Base-by-base conservation (phyloP, 176 grass and related monocot genomes). In the Hyparrhenia diplandra region DNA sequence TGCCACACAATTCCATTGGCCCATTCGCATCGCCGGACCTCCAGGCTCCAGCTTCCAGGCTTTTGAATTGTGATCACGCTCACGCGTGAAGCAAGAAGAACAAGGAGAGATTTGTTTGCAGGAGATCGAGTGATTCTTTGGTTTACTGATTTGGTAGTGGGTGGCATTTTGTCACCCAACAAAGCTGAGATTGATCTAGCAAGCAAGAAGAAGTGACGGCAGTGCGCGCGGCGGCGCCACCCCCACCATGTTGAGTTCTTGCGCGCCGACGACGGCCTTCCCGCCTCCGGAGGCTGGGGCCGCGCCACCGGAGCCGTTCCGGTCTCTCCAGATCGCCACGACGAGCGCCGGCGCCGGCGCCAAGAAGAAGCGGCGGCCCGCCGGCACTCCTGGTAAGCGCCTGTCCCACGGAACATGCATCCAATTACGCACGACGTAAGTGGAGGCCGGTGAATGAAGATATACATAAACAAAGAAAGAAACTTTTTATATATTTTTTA, bases 311-410 rank as follows among this genome's bases (percentile, higher is more conserved):
- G 87, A 88, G 32, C 80, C 58, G 16, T 92, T 92, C 82, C 76
- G 59, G 71, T 81, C 88, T 7, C 37, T 84, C 51, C 75, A 89
- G 66, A 87, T 89, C 68, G 64, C 79, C 68, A 90, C 85, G 25
- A 41, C 35, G 52, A 13, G 18, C 77, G 27, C 49, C 77, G 37
- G 40, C 74, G 40, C 73, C 54, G 42, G 58, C 13, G 29, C 61
- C 9, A 98, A 98, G 86, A 98, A 77, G 70, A 94, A 92, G 84
- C 80, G 95, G 58, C 80, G 95, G 31, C 95, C 95, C 4, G 95
- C 95, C 18, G 95, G 95, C 20, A 98, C 92, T 65, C 94, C 94
- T 51, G 94, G 94, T 94, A 85, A 73, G 31, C 31, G 73, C 34
- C 34, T 64, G 8, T 35, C 31, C 23, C 18, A 5, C 4, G 3